Conservation (phyloP, 2,329 filamentous ascomycete genomes). For the Aspergillus uvarum region DNA sequence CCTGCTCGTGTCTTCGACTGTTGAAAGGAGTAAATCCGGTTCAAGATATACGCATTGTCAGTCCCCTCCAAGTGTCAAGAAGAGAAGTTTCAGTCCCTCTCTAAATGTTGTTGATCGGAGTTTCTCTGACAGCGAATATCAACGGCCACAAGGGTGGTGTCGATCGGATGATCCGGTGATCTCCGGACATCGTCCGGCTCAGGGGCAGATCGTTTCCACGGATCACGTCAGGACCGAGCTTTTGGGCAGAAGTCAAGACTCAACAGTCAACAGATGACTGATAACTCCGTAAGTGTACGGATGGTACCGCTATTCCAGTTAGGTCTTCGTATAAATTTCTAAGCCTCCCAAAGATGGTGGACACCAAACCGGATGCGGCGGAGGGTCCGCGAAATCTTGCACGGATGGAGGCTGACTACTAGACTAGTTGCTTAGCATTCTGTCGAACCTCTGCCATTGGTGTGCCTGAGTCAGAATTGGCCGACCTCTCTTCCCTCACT, state of each 20-base stretch:
- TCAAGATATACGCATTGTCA: no score
- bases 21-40: not conserved
- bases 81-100: not conserved
- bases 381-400: no score
- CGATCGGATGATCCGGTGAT: conserved; percentile 18
- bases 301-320: no score
- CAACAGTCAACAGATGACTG: no score
- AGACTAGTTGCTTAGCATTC: no score
- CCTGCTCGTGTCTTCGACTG: not conserved
- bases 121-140: not conserved
- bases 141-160: not conserved
- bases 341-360: no score
- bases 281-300: no score
- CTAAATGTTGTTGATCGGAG: not conserved
- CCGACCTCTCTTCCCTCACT: conserved; percentile 9
- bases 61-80: no score
- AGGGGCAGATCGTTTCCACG: conserved; percentile 1
- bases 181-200: not conserved
- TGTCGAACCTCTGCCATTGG: conserved; percentile 13
- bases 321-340: no score
- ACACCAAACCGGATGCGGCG: no score
- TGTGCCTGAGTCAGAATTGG: conserved; percentile 15
- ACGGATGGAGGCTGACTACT: no score
- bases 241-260: not conserved
- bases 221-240: not conserved